These are phyloP conservation scores for Nemania bipapillata DNA, from an alignment of 2,329 filamentous ascomycete species.

Conservation along the genomic window DNA sequence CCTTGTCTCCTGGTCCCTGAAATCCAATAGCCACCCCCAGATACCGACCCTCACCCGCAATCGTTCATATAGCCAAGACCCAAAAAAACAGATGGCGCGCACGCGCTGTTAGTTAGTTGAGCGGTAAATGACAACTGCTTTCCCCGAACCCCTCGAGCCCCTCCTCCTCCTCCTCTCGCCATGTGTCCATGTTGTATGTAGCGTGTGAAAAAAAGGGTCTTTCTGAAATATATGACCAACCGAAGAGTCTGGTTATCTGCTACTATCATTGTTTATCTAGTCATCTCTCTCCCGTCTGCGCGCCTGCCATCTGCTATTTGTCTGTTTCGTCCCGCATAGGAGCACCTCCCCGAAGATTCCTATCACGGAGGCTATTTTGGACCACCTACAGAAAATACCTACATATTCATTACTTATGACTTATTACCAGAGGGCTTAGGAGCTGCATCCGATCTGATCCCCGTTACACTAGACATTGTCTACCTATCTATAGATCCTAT, in stretches of 20 bases:
- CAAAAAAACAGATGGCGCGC: background rate
- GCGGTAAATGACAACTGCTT: conserved; percentile 34
- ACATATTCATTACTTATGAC: background rate
- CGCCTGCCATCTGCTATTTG: conserved; percentile 11
- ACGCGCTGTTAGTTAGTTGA: conserved; percentile 19
- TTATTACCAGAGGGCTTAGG: conserved; percentile 13
- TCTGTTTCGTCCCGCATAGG: conserved; percentile 19
- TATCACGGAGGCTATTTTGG: conserved; percentile 30
- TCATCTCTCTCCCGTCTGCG: background rate
- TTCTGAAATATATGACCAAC: conserved; percentile 30
- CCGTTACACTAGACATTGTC: conserved; percentile 22
- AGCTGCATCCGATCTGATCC: conserved; percentile 29
- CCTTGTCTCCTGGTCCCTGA: conserved; percentile 26
- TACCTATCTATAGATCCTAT: conserved; percentile 14
- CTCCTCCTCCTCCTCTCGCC: conserved; percentile 12
- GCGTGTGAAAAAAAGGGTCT: conserved; percentile 20
- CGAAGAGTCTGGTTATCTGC: conserved; percentile 24
- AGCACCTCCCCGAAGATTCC: conserved; percentile 20
- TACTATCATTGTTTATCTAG: conserved; percentile 5
- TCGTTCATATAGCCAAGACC: conserved; percentile 24
- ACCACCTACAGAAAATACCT: conserved; percentile 10
- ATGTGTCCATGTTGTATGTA: background rate
- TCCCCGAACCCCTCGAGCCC: conserved; percentile 25
- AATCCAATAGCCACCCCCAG: conserved; percentile 36
- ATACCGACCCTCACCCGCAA: conserved; percentile 33